phyloP scores from a whole-genome alignment of 441 rosid genomes.

The Pelargonium citronellum region DNA sequence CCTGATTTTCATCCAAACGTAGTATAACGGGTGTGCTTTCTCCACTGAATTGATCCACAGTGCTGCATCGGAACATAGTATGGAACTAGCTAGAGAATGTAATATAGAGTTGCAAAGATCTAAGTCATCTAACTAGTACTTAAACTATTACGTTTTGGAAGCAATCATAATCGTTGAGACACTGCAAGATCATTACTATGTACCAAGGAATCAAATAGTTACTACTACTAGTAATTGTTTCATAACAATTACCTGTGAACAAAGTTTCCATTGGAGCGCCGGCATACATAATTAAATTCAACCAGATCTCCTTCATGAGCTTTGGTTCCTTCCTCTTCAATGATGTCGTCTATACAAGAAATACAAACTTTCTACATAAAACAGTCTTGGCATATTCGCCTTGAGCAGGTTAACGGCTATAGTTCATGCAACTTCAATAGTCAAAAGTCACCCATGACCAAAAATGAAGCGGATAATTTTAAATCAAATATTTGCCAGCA shows the following conservation, averaged over 20 bases:
- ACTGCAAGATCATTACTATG: too few relatives aligned
- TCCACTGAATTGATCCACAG: constrained; percentile 89
- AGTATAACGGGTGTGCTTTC: constrained; percentile 77
- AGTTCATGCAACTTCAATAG: too few relatives aligned
- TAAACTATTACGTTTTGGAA: too few relatives aligned
- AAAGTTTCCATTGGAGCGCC: constrained; percentile 87
- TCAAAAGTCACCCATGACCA: too few relatives aligned
- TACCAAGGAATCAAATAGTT: too few relatives aligned
- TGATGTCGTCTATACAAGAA: constrained; percentile 43
- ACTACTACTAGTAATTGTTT: too few relatives aligned
- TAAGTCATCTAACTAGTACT: too few relatives aligned
- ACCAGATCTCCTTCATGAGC: constrained; percentile 66
- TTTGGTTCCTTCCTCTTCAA: constrained; percentile 77
- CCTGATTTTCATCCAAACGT: constrained; percentile 60
- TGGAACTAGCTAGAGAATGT: constrained; percentile 10
- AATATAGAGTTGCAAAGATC: not conserved
- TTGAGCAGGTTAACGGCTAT: too few relatives aligned
- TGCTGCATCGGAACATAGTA: constrained; percentile 40
- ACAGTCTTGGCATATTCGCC: too few relatives aligned
- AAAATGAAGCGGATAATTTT: too few relatives aligned
- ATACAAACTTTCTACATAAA: not conserved
- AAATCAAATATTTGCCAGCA: too few relatives aligned
- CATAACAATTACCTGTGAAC: constrained; percentile 55
- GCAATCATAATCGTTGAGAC: too few relatives aligned
- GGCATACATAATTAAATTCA: constrained; percentile 69